Conservation (phyloP, 176 grass and related monocot species). For the Chloris gayana region DNA sequence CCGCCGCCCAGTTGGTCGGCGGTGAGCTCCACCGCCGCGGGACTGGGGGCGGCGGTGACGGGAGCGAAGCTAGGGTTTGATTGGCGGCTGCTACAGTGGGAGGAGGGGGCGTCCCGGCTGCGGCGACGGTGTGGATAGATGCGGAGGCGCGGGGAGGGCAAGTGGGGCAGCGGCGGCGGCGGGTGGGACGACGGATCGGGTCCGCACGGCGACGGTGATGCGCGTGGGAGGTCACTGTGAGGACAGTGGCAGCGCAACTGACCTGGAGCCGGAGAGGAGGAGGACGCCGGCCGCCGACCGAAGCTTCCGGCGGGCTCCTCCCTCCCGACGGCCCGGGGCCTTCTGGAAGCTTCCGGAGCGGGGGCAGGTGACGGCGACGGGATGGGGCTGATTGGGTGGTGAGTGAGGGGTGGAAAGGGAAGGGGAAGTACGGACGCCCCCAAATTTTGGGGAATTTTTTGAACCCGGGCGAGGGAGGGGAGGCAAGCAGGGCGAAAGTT, state of each 20-base stretch:
- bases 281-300: neutral
- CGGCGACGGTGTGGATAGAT: no score
- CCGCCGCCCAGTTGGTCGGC: no score
- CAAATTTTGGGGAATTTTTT: neutral
- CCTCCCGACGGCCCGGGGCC: neutral
- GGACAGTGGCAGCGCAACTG: neutral
- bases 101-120: no score
- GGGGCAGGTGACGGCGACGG: neutral
- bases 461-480: neutral
- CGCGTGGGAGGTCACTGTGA: neutral
- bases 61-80: neutral
- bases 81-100: neutral
- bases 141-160: neutral
- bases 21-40: neutral
- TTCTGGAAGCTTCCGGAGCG: constrained; percentile 29
- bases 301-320: neutral
- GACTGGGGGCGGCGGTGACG: neutral
- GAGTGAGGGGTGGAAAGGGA: neutral
- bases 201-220: neutral
- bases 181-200: neutral
- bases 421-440: neutral
- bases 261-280: constrained; percentile 20
- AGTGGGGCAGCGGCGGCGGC: neutral
- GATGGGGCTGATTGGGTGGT: neutral
- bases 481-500: neutral